Evolutionary conservation across 768 basidiomycete species (phyloP).

Genomic region (Termitomyces sp.): DNA sequence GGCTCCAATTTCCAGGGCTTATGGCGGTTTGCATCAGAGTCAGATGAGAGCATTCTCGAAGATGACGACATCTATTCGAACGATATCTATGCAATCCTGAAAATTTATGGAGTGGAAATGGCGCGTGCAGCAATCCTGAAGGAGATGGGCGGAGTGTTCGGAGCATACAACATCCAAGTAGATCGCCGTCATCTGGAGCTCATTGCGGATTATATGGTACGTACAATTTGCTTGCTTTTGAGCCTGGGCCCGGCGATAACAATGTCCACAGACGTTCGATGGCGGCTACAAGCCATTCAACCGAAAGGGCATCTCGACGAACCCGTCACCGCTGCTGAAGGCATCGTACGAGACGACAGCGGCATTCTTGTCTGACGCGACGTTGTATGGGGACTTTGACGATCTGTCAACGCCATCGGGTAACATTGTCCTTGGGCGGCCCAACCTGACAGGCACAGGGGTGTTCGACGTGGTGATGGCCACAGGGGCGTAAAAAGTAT

Average conservation of each 20-base stretch:
- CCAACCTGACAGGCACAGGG: conserved; percentile 90
- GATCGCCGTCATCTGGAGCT: conserved; percentile 91
- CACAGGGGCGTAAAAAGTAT: conserved; percentile 17
- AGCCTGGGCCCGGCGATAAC: not conserved
- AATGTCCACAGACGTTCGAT: conserved; percentile 77
- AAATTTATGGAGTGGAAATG: conserved; percentile 96
- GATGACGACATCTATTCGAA: conserved; percentile 86
- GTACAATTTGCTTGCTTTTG: conserved; percentile 17
- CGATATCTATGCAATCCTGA: conserved; percentile 87
- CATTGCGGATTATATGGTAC: conserved; percentile 99
- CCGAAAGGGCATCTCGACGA: conserved; percentile 87
- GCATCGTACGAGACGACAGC: conserved; percentile 98
- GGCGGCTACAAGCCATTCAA: conserved; percentile 99
- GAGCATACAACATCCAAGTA: conserved; percentile 93
- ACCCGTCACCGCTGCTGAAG: conserved; percentile 93
- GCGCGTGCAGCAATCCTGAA: conserved; percentile 86
- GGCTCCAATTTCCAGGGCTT: conserved; percentile 91
- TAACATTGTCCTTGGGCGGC: conserved; percentile 85
- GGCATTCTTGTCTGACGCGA: conserved; percentile 90
- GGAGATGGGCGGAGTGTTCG: conserved; percentile 90
- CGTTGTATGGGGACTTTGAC: conserved; percentile 93
- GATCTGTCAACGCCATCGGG: conserved; percentile 87
- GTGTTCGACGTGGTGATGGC: conserved; percentile 84
- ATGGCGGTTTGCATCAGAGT: conserved; percentile 65
- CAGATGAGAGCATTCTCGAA: conserved; percentile 59